A percentile compares a stretch with the other conserved stretches of the same genome.
Conservation (phyloP, 768 basidiomycete species). For the Cyclocybe cylindracea region DNA sequence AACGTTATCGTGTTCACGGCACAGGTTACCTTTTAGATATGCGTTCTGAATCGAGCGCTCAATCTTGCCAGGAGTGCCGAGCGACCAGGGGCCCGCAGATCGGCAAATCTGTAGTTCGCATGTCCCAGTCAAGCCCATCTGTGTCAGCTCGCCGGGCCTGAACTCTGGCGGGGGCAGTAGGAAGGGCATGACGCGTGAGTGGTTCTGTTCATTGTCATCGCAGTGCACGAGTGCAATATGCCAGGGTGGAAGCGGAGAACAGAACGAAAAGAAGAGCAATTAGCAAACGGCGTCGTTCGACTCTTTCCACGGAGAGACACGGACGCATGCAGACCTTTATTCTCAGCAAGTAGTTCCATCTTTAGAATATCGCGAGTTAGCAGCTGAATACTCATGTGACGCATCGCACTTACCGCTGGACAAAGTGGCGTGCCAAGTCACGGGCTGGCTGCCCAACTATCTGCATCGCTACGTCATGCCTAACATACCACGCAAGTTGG, state of each 20-base stretch:
- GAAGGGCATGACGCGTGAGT: conserved; percentile 90
- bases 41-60: conserved; percentile 96
- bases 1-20: conserved; percentile 1
- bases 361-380: conserved; percentile 26
- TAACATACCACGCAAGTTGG: conserved; percentile 24
- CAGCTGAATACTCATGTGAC: conserved; percentile 6
- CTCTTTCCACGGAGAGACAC: background rate
- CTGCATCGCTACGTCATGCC: conserved; percentile 97
- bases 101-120: conserved; percentile 98
- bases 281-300: conserved; percentile 2
- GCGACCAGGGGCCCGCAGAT: conserved; percentile 94
- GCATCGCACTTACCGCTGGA: conserved; percentile 64
- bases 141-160: conserved; percentile 72
- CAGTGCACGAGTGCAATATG: background rate
- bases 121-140: conserved; percentile 87
- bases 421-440: conserved; percentile 92
- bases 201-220: conserved; percentile 60
- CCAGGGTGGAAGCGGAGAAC: background rate
- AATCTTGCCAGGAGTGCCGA: conserved; percentile 81
- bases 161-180: conserved; percentile 93
- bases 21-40: conserved; percentile 75
- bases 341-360: conserved; percentile 93
- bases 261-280: conserved; percentile 3
- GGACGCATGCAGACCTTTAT: conserved; percentile 68
- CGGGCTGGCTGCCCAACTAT: conserved; percentile 95